Base-by-base conservation (phyloP, 1,139 yeast species). In the Casaregolazyma lundiana region DNA sequence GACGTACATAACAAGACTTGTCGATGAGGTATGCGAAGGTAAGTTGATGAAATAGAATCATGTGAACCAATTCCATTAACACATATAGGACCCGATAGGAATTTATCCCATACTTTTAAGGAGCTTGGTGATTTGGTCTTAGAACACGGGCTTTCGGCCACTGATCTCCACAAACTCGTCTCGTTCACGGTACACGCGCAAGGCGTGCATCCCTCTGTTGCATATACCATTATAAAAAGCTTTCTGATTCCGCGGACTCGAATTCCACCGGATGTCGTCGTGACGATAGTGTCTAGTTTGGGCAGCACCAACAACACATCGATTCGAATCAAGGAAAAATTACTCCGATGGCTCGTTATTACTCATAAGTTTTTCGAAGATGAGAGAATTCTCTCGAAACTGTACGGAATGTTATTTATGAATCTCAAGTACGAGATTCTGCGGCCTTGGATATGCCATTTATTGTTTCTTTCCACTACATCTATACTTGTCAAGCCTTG, bases 371-470 rank as follows among this genome's bases (percentile, higher is more conserved):
- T 61, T 46, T 38, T 63, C 13, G 63, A 60, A n/a, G 62, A 63
- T 15, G 51, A 57, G 1, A 44, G 49, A 4, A 50, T 60, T 2
- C 49, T 65, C 4, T 56, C 55, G 2, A 52, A 53, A 26, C 49
- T 68, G 3, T 69, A 66, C 47, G 66, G 73, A 1, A 48, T 72
- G 11, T 61, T 77, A 46, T 66, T 75, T 52, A 69, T 71, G 22
- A 63, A 68, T 35, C 63, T 78, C 51, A 69, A 72, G 42, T 73
- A 64, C 50, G 78, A 74, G 50, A 70, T 63, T 44, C 59, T 72
- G 35, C 69, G 79, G 30, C 66, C 67, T 1, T 67, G 70, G 60
- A 58, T 73, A 3, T 69, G 78, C 11, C 72, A 71, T 45, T 50
- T 77, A 13, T 55, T 77, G 15, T 62, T 70, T 38, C 56, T 75